A percentile compares a stretch with the other conserved stretches of the same genome.
These are phyloP conservation scores for Penicillium soppii DNA, from an alignment of 495 filamentous ascomycete species.

Conservation along the genomic window DNA sequence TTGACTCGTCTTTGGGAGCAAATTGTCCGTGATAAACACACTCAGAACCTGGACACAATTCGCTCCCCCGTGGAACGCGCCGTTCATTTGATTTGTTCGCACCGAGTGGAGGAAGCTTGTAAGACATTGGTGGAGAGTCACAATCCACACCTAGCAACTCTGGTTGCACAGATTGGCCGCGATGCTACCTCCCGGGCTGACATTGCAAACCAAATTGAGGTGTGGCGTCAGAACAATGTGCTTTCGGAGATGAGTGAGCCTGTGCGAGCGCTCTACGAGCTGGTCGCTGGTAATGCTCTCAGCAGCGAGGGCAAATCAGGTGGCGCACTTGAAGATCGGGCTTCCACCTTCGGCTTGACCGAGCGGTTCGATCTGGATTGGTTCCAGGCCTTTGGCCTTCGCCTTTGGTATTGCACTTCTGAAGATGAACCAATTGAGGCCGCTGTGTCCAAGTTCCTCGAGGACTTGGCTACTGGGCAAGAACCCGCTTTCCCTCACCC, in stretches of 20 bases:
- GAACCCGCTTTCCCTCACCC: constrained; percentile 61
- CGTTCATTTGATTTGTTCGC: constrained; percentile 71
- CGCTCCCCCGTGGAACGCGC: constrained; percentile 77
- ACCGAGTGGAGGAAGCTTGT: constrained; percentile 79
- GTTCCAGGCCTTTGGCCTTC: constrained; percentile 87
- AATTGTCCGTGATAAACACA: constrained; percentile 48
- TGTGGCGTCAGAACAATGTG: constrained; percentile 78
- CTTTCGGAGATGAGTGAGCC: constrained; percentile 84
- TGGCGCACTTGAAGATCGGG: constrained; percentile 70
- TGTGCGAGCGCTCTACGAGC: constrained; percentile 83
- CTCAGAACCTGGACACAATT: constrained; percentile 46
- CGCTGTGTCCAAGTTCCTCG: constrained; percentile 66
- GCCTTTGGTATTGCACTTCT: constrained; percentile 78
- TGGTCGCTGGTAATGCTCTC: constrained; percentile 82
- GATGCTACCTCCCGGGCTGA: constrained; percentile 63
- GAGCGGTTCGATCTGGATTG: constrained; percentile 83
- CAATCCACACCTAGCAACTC: constrained; percentile 76
- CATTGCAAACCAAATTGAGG: constrained; percentile 72
- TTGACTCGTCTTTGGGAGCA: constrained; percentile 46
- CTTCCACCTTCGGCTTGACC: constrained; percentile 72
- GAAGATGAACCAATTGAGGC: constrained; percentile 64
- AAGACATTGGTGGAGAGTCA: constrained; percentile 66
- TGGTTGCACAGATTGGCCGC: constrained; percentile 76
- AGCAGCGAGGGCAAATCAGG: constrained; percentile 67
- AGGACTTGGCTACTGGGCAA: constrained; percentile 63